These are phyloP conservation scores for Ophiosphaerella korrae DNA, from an alignment of 2,329 filamentous ascomycete species.

Conservation along the genomic window DNA sequence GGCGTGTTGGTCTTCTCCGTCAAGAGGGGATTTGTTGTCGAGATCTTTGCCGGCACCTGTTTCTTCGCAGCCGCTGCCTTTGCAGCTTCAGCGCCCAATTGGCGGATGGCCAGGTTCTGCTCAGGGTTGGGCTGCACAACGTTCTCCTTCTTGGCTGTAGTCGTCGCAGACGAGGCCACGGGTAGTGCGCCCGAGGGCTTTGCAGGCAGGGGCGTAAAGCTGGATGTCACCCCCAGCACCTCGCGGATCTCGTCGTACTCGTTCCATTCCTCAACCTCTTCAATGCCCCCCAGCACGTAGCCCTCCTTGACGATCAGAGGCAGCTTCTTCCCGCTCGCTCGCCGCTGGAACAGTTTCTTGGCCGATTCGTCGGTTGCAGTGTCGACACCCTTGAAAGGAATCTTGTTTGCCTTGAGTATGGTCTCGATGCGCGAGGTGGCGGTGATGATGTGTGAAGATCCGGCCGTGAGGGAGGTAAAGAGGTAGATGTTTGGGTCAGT, in stretches of 20 bases:
- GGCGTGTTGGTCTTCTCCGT: constrained; percentile 40
- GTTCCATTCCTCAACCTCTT: constrained; percentile 98
- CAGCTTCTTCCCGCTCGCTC: constrained; percentile 84
- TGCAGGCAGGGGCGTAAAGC: constrained; percentile 41
- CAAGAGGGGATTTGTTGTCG: constrained; percentile 44
- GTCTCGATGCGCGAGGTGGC: constrained; percentile 95
- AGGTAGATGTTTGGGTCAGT: constrained; percentile 72
- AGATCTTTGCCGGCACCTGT: constrained; percentile 35
- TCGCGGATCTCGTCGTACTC: constrained; percentile 95
- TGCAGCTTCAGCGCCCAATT: constrained; percentile 45
- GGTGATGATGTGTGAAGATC: constrained; percentile 94
- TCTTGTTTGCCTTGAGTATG: constrained; percentile 91
- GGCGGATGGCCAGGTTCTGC: constrained; percentile 44
- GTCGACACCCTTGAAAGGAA: constrained; percentile 92
- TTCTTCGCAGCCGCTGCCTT: constrained; percentile 45
- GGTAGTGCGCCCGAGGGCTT: constrained; percentile 20
- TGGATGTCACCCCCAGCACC: constrained; percentile 64
- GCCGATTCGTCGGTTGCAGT: constrained; percentile 88
- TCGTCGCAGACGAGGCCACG: constrained; percentile 15
- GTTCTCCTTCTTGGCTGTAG: constrained; percentile 32
- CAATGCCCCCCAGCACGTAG: constrained; percentile 85
- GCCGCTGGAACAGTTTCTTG: constrained; percentile 83
- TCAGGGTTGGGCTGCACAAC: constrained; percentile 24
- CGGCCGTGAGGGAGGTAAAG: constrained; percentile 93
- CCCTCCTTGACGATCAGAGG: constrained; percentile 89